Base-by-base conservation (phyloP, 163 green algal genomes). In the Chlorella variabilis region DNA sequence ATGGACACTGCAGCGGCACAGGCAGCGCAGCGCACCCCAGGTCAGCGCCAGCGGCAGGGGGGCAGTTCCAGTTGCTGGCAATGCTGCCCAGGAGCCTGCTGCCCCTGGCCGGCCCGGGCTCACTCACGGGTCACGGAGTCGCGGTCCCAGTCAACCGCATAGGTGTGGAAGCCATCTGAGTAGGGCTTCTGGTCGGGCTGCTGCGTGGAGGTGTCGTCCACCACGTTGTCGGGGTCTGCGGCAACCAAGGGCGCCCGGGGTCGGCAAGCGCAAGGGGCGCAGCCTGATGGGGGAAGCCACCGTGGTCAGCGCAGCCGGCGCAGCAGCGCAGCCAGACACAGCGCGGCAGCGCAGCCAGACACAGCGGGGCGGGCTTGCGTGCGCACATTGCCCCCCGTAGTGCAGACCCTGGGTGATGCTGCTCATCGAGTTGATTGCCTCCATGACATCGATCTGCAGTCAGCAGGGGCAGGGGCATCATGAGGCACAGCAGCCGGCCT, bases 401-500 rank as follows among this genome's bases (percentile, higher is more conserved):
- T 88, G 83, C 29, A 88, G 25, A 7, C 70, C 83, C 33, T 65
- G 51, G 5, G 74, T 83, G 18, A 48, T 36, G 36, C 71, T 70
- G 1, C 48, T 36, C 65, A 83, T 80, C 1, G 31, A 15, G 27
- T 88, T 83, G 31, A 83, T 88, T 25, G 49, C 61, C 18, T 79
- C 71, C 36, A 83, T 69, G 17, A 88, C 42, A 36, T 88, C 73
- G n/a, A 88, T 88, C 77, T 83, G 77, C 29, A 48, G 1, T 4
- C n/a, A 11, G 27, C 2, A 23, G 36, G 58, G 42, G 45, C 15
- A 21, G 36, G 34, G 33, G 13, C 34, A 2, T 3, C 13, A 31
- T 71, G 1, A n/a, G 25, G 25, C 31, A n/a, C n/a, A n/a, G n/a
- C n/a, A n/a, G n/a, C n/a, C n/a, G n/a, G n/a, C n/a, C n/a, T n/a